phyloP scores from a whole-genome alignment of 352 stramenopile genomes.

The Peronospora belbahrii region DNA sequence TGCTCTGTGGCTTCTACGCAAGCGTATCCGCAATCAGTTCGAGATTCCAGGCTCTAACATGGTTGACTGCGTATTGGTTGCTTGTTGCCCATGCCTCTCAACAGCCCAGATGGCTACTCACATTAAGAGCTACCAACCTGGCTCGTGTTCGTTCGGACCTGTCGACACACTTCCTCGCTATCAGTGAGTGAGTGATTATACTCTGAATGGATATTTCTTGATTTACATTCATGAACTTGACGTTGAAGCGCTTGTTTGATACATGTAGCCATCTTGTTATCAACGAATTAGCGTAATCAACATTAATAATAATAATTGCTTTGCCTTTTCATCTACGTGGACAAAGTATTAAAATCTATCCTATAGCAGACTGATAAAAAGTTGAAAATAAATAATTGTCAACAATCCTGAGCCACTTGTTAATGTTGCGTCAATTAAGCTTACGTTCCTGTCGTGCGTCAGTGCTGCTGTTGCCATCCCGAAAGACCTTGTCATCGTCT shows the following conservation, averaged over 20 bases:
- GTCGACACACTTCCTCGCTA: conserved; percentile 41
- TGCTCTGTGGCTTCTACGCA: conserved; percentile 32
- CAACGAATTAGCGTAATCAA: neutral
- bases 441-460: conserved; percentile 1
- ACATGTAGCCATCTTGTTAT: neutral
- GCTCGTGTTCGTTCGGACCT: conserved; percentile 41
- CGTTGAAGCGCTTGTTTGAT: neutral
- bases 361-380: no score
- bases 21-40: conserved; percentile 33
- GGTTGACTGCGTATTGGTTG: conserved; percentile 28
- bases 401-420: neutral
- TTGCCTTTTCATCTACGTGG: neutral
- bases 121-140: conserved; percentile 46
- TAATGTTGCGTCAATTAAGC: conserved; percentile 16
- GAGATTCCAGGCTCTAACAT: conserved; percentile 37
- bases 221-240: neutral
- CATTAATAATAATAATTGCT: conserved; percentile 8
- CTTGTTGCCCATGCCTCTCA: conserved; percentile 40
- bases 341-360: no score
- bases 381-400: conserved; percentile 5
- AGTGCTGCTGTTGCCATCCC: conserved; percentile 6
- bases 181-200: conserved; percentile 15
- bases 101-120: conserved; percentile 61
- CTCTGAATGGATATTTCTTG: neutral
- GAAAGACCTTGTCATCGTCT: neutral